phyloP scores from a whole-genome alignment of 1,284 basidiomycete species.

The Ceratobasidium sp. region DNA sequence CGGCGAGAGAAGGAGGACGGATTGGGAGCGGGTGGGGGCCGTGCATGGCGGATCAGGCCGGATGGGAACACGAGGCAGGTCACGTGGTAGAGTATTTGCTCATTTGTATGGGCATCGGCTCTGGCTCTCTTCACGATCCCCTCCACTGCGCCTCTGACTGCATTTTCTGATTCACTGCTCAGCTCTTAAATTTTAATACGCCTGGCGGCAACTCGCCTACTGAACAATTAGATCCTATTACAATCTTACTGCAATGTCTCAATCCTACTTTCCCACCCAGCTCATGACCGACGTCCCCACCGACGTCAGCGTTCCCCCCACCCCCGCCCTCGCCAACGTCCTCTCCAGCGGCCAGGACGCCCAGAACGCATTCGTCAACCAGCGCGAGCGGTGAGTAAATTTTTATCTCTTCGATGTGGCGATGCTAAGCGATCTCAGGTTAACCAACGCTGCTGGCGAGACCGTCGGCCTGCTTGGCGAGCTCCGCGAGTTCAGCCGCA shows the following conservation, averaged over 20 bases:
- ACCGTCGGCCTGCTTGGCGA: slow-evolving; percentile 76
- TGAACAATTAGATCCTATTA: slow-evolving; percentile 1
- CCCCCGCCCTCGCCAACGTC: slow-evolving; percentile 20
- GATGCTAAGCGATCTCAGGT: slow-evolving; percentile 57
- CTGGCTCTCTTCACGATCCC: slow-evolving; percentile 21
- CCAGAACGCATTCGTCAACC: slow-evolving; percentile 76
- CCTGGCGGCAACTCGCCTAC: slow-evolving; percentile 9
- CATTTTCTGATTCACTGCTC: not conserved
- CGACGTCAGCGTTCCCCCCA: slow-evolving; percentile 28
- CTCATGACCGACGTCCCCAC: slow-evolving; percentile 6
- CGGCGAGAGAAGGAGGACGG: not conserved
- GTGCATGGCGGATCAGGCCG: slow-evolving; percentile 30
- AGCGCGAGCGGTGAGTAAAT: slow-evolving; percentile 68
- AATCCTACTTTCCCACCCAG: slow-evolving; percentile 42
- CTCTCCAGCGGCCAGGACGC: slow-evolving; percentile 66
- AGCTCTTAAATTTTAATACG: slow-evolving; percentile 12
- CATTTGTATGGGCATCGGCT: slow-evolving; percentile 3
- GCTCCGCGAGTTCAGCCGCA: slow-evolving; percentile 83
- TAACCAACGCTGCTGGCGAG: slow-evolving; percentile 78
- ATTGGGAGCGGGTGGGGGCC: not conserved
- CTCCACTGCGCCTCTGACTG: slow-evolving; percentile 7
- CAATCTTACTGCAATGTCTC: slow-evolving; percentile 35
- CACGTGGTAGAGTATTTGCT: slow-evolving; percentile 10
- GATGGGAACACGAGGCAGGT: slow-evolving; percentile 40
- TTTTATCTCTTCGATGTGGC: slow-evolving; percentile 24